phyloP scores from a whole-genome alignment of 2,329 filamentous ascomycete species.

The Diaporthe citri region DNA sequence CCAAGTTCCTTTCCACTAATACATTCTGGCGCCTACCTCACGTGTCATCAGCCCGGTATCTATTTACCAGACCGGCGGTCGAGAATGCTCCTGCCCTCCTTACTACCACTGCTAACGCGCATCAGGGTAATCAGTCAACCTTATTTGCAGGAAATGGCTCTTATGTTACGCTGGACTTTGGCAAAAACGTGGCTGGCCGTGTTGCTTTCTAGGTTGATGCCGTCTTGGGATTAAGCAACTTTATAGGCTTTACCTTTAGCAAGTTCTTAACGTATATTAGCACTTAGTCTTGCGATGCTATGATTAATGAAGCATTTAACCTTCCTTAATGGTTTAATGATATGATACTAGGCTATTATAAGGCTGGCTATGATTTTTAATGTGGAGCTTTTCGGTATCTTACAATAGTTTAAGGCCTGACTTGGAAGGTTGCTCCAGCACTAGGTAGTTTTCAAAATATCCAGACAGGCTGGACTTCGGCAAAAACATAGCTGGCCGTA shows the following conservation, averaged over 20 bases:
- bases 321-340: slow-evolving; percentile 19
- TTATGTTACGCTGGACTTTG: slow-evolving; percentile 41
- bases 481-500: too few relatives aligned
- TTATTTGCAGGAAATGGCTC: background rate
- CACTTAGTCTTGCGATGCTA: slow-evolving; percentile 25
- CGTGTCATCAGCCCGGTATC: slow-evolving; percentile 20
- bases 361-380: slow-evolving; percentile 46
- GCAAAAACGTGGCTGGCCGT: slow-evolving; percentile 30
- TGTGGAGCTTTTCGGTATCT: slow-evolving; percentile 61
- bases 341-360: slow-evolving; percentile 24
- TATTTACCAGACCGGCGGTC: slow-evolving; percentile 23
- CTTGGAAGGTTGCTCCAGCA: slow-evolving; percentile 18
- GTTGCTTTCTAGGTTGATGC: slow-evolving; percentile 18
- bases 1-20: background rate
- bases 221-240: slow-evolving; percentile 17
- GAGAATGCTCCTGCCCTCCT: slow-evolving; percentile 11
- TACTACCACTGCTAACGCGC: background rate
- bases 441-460: slow-evolving; percentile 22
- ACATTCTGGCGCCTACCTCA: slow-evolving; percentile 28
- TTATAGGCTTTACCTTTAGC: slow-evolving; percentile 28
- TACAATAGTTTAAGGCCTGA: slow-evolving; percentile 45
- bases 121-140: slow-evolving; percentile 38
- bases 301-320: slow-evolving; percentile 15
- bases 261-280: slow-evolving; percentile 31
- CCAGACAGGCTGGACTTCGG: slow-evolving; percentile 16